Evolutionary conservation across 2,329 filamentous ascomycete species (phyloP).

Genomic region (Furcasterigmium furcatum): DNA sequence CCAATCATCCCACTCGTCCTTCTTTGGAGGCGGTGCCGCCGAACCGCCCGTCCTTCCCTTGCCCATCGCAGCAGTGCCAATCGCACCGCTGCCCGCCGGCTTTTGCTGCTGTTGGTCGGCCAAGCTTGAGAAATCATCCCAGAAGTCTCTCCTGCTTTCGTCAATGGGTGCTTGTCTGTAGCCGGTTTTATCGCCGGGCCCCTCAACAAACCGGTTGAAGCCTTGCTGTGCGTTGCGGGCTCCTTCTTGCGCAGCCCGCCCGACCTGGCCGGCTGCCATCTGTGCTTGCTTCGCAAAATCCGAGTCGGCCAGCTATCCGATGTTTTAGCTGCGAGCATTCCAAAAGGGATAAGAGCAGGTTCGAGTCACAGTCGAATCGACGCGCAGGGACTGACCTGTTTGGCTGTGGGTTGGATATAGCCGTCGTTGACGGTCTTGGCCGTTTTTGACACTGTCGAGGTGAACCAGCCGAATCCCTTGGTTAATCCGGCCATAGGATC

Average conservation of each 20-base stretch:
- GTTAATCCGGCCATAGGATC: constrained; percentile 86
- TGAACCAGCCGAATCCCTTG: constrained; percentile 94
- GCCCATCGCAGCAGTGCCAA: constrained; percentile 59
- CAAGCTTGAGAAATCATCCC: constrained; percentile 81
- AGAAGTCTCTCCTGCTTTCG: constrained; percentile 77
- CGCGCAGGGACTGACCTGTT: constrained; percentile 72
- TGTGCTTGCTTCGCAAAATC: constrained; percentile 70
- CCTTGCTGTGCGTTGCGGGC: constrained; percentile 74
- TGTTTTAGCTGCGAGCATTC: neutral
- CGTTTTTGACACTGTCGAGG: constrained; percentile 81
- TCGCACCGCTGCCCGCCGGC: constrained; percentile 38
- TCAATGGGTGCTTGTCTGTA: constrained; percentile 42
- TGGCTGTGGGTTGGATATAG: constrained; percentile 89
- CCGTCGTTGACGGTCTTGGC: constrained; percentile 88
- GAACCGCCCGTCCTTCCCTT: constrained; percentile 35
- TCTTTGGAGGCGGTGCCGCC: constrained; percentile 30
- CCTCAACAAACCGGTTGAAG: constrained; percentile 87
- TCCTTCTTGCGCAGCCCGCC: constrained; percentile 62
- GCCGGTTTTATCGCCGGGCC: constrained; percentile 40
- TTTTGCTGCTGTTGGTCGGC: constrained; percentile 50
- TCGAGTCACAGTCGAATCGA: too few species aligned
- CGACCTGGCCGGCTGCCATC: constrained; percentile 62
- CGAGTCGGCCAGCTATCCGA: constrained; percentile 69
- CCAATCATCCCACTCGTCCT: constrained; percentile 64
- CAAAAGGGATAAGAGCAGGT: too few species aligned